Percentiles rank a stretch among this genome's conserved stretches.
Conservation (phyloP, 2,329 filamentous ascomycete genomes). For the Exophiala spinifera region DNA sequence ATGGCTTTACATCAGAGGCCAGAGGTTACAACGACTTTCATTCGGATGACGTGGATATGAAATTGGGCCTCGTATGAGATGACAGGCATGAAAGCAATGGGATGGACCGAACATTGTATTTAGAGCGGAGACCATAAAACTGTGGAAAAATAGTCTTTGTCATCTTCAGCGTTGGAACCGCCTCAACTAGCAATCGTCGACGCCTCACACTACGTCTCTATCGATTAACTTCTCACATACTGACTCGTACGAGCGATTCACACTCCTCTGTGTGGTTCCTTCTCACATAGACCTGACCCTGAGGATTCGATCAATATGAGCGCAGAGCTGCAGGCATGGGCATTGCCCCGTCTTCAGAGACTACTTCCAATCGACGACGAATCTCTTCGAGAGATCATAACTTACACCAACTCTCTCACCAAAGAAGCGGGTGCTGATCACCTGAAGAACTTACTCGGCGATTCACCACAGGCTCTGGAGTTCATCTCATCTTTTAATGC, state of each 20-base stretch:
- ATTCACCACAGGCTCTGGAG: slow-evolving; percentile 70
- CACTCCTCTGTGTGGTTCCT: no score
- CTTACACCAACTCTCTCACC: slow-evolving; percentile 74
- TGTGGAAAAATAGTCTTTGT: no score
- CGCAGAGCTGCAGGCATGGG: slow-evolving; percentile 52
- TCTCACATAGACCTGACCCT: not conserved
- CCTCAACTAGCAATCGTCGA: no score
- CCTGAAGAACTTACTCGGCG: slow-evolving; percentile 82
- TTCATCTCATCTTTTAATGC: slow-evolving; percentile 75
- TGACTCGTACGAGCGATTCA: no score
- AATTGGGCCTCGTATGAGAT: no score
- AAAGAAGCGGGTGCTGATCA: slow-evolving; percentile 77
- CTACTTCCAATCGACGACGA: slow-evolving; percentile 82
- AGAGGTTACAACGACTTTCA: not conserved
- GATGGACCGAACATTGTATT: no score
- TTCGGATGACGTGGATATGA: not conserved
- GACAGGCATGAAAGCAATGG: no score
- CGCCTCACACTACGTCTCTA: no score
- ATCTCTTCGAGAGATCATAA: slow-evolving; percentile 77
- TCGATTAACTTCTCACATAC: no score
- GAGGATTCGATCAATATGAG: slow-evolving; percentile 27
- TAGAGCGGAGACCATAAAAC: no score
- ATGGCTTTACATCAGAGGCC: not conserved
- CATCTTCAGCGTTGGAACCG: no score
- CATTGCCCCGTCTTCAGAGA: slow-evolving; percentile 68